phyloP scores from a whole-genome alignment of 805 yeast genomes.

The Candida gorgasii region DNA sequence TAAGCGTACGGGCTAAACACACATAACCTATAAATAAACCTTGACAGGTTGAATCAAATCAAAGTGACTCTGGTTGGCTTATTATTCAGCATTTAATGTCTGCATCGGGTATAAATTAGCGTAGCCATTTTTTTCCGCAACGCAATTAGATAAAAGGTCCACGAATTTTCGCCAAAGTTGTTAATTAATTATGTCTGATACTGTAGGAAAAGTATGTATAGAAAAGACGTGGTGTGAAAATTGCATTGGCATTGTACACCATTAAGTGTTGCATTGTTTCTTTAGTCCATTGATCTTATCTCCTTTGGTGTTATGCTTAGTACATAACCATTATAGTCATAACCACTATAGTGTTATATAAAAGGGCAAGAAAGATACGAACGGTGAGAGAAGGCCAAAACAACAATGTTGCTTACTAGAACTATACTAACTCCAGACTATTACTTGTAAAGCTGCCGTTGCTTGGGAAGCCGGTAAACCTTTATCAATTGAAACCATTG shows the following conservation, averaged over 20 bases:
- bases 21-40: background rate
- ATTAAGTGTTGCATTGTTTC: too few species aligned
- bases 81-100: conserved; percentile 2
- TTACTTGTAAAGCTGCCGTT: conserved; percentile 92
- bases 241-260: too few species aligned
- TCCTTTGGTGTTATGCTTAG: too few species aligned
- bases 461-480: conserved; percentile 95
- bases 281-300: too few species aligned
- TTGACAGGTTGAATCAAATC: background rate
- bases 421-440: conserved; percentile 46
- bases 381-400: too few species aligned
- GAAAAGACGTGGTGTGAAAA: too few species aligned
- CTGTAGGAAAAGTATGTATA: conserved; percentile 19
- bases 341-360: conserved; percentile 2
- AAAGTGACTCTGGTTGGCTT: background rate
- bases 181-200: conserved; percentile 16
- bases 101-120: background rate
- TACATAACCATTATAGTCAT: background rate
- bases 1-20: too few species aligned
- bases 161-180: background rate
- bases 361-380: background rate
- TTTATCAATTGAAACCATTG: conserved; percentile 78
- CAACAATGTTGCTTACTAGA: too few species aligned
- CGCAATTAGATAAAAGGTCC: conserved; percentile 1
- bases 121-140: conserved; percentile 1